Evolutionary conservation across 257 asterid genomes (phyloP).

Genomic region (Leonotis leonurus): DNA sequence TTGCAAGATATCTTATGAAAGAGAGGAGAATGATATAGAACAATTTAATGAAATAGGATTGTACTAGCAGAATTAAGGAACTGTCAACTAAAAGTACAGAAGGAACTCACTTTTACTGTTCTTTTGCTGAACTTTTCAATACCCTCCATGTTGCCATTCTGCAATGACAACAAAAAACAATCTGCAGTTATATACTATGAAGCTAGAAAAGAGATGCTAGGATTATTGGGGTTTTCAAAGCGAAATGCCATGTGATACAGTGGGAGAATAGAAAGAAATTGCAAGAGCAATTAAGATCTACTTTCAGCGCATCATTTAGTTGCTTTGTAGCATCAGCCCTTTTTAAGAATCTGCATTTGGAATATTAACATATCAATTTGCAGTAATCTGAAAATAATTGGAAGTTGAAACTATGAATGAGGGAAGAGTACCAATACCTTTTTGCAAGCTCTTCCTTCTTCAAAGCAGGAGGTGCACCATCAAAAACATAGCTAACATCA

Average conservation of each 20-base stretch:
- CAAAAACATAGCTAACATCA: constrained; percentile 68
- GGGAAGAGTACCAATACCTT: constrained; percentile 43
- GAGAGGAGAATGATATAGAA: not conserved
- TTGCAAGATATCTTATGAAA: not conserved
- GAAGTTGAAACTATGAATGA: constrained; percentile 2
- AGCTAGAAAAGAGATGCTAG: not conserved
- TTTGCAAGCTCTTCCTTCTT: constrained; percentile 92
- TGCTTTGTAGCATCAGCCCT: constrained; percentile 80
- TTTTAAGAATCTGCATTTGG: constrained; percentile 53
- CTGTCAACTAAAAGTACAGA: not conserved
- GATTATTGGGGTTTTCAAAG: not conserved
- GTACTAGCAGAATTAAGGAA: not conserved
- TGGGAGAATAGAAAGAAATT: not conserved
- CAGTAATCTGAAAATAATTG: not conserved
- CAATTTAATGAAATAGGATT: not conserved
- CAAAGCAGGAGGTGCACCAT: constrained; percentile 86
- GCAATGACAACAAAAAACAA: constrained; percentile 19
- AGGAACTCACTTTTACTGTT: constrained; percentile 71
- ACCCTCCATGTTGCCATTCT: constrained; percentile 71
- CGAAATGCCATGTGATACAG: not conserved
- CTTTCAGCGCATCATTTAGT: constrained; percentile 76
- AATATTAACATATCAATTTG: constrained; percentile 12
- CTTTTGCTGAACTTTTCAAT: constrained; percentile 94
- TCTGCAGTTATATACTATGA: constrained; percentile 2
- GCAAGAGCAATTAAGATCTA: constrained; percentile 13